Base-by-base conservation (phyloP, 2,329 filamentous ascomycete genomes). In the Bretziella fagacearum region DNA sequence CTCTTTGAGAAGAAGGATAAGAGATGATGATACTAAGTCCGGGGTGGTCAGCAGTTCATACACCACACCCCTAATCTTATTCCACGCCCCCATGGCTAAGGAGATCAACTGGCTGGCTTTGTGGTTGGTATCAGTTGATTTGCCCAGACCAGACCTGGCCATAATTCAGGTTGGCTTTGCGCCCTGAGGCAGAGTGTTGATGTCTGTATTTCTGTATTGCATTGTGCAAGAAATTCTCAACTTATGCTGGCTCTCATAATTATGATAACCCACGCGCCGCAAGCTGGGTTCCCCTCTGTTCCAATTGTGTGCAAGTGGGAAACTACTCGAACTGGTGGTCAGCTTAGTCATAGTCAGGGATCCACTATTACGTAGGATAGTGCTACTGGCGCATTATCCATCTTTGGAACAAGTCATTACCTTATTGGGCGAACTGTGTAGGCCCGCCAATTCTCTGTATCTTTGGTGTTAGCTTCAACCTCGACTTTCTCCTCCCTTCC, bases 331-430 rank as follows among this genome's bases (percentile, higher is more conserved):
- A n/a, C n/a, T n/a, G n/a, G n/a, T n/a, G n/a, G n/a, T n/a, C n/a
- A n/a, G n/a, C n/a, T n/a, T n/a, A n/a, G n/a, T n/a, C n/a, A n/a
- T n/a, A n/a, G n/a, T n/a, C n/a, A n/a, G n/a, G 40, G 40, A 43
- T 18, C 40, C 40, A 43, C 27, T 43, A 43, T 43, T 43, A 43
- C 40, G 40, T 30, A 43, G 40, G 7, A n/a, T n/a, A n/a, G n/a
- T 30, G 15, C 30, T 30, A 3, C 18, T 10, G 6, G n/a, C 20
- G 13, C n/a, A 26, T 30, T 25, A 22, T 41, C 20, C 37, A 8
- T 25, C 37, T 41, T 41, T 22, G 15, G 23, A 10, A 30, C 27
- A 20, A 6, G 26, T 11, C n/a, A 43, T 43, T 43, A 13, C 40
- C 25, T 8, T 43, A 18, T 43, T 22, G 40, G 40, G 40, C 15